Percentiles rank a stretch among this genome's conserved stretches.
These are phyloP conservation scores for Picea abies DNA, from an alignment of 83 land plant species.

Conservation along the genomic window DNA sequence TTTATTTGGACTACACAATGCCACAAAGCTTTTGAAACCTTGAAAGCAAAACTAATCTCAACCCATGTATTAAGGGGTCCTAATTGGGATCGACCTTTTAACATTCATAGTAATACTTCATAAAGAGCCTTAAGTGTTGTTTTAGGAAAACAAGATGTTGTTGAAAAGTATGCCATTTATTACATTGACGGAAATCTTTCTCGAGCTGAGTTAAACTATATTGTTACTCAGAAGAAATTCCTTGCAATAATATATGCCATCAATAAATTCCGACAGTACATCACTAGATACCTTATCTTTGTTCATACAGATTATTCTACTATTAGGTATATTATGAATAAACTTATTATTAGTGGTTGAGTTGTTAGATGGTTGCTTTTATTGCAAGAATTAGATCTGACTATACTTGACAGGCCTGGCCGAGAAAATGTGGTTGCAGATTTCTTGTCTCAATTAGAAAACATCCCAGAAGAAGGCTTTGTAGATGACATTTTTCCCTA, in stretches of 20 bases:
- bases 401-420: too few species aligned
- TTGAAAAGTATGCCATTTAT: neutral
- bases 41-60: neutral
- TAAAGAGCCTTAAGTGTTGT: neutral
- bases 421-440: too few species aligned
- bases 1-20: neutral
- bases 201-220: neutral
- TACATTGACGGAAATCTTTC: neutral
- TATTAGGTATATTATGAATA: too few species aligned
- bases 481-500: too few species aligned
- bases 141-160: neutral
- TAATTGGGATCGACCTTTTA: neutral
- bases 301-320: too few species aligned
- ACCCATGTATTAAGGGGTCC: neutral
- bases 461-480: too few species aligned
- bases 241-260: neutral
- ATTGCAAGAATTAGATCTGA: too few species aligned
- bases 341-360: too few species aligned
- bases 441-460: too few species aligned
- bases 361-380: too few species aligned
- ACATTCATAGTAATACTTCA: neutral
- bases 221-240: neutral
- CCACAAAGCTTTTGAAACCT: neutral
- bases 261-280: neutral
- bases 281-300: too few species aligned